Percentiles rank a stretch among this genome's conserved stretches.
Evolutionary conservation across 371 early-diverging fungal species (phyloP).

Genomic region (Mucor circinelloides): DNA sequence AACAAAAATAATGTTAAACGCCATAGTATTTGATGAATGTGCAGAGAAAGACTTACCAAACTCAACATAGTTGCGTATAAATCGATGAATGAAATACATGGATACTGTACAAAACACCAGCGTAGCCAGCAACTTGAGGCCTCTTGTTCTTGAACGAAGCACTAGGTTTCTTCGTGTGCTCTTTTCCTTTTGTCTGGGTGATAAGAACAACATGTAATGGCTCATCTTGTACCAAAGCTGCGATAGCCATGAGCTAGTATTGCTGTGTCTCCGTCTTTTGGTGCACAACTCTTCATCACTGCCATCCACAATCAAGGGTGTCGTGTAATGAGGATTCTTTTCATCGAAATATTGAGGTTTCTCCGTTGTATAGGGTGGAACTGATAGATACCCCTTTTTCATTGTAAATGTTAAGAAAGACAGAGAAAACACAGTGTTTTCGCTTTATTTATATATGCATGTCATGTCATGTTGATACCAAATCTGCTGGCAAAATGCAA

Average conservation of each 20-base stretch:
- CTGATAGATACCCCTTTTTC: neutral
- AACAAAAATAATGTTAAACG: neutral
- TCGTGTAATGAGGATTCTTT: neutral
- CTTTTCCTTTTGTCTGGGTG: conserved; percentile 5
- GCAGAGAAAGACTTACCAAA: conserved; percentile 6
- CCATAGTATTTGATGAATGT: too few relatives aligned
- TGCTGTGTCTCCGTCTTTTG: neutral
- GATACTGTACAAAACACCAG: conserved; percentile 1
- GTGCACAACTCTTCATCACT: neutral
- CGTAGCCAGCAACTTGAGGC: neutral
- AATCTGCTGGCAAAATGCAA: neutral
- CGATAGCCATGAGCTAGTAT: neutral
- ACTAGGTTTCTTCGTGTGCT: neutral
- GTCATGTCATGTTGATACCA: neutral
- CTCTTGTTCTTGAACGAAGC: conserved; percentile 3
- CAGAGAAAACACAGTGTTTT: neutral
- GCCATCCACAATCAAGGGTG: neutral
- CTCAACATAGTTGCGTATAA: conserved; percentile 4
- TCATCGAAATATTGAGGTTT: conserved; percentile 3
- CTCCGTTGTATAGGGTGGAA: neutral
- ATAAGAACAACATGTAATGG: neutral
- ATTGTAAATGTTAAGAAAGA: neutral
- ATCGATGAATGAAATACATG: conserved; percentile 14
- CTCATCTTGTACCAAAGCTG: neutral
- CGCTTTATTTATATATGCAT: neutral